A percentile compares a stretch with the other conserved stretches of the same genome.
Conservation (phyloP, 2,329 filamentous ascomycete genomes). For the Aspergillus brasiliensis region DNA sequence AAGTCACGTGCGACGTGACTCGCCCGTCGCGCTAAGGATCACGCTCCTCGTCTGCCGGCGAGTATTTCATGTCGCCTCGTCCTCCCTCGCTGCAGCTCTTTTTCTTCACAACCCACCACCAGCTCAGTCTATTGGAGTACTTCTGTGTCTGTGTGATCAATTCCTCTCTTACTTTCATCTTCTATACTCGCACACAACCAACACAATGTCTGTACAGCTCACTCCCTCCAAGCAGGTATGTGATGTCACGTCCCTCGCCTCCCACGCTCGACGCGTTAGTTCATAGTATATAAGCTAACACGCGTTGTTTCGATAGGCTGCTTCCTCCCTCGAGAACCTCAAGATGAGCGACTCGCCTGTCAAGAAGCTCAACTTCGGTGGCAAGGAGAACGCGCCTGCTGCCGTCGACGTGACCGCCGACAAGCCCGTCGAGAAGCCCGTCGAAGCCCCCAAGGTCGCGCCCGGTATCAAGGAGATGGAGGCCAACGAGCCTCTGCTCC, state of each 20-base stretch:
- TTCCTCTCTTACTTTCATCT: constrained; percentile 3
- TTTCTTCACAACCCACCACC: constrained; percentile 28
- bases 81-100: constrained; percentile 24
- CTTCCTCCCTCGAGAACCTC: constrained; percentile 80
- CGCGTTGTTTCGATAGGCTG: constrained; percentile 62
- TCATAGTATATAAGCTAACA: constrained; percentile 40
- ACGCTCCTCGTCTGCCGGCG: constrained; percentile 32
- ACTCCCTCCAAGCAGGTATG: constrained; percentile 73
- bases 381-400: constrained; percentile 78
- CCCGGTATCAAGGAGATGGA: constrained; percentile 67
- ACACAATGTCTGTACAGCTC: constrained; percentile 72
- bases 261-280: constrained; percentile 36
- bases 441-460: constrained; percentile 47
- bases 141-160: constrained; percentile 26
- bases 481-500: constrained; percentile 83
- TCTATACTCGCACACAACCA: constrained; percentile 16
- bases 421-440: constrained; percentile 54
- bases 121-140: constrained; percentile 14
- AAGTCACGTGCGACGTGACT: constrained; percentile 44
- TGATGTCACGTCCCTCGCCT: constrained; percentile 42
- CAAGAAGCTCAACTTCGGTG: constrained; percentile 84
- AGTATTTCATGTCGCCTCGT: constrained; percentile 35
- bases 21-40: constrained; percentile 42
- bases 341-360: constrained; percentile 86
- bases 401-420: constrained; percentile 57